Conservation (phyloP, 2,329 filamentous ascomycete species). For the Claviceps humidiphila region DNA sequence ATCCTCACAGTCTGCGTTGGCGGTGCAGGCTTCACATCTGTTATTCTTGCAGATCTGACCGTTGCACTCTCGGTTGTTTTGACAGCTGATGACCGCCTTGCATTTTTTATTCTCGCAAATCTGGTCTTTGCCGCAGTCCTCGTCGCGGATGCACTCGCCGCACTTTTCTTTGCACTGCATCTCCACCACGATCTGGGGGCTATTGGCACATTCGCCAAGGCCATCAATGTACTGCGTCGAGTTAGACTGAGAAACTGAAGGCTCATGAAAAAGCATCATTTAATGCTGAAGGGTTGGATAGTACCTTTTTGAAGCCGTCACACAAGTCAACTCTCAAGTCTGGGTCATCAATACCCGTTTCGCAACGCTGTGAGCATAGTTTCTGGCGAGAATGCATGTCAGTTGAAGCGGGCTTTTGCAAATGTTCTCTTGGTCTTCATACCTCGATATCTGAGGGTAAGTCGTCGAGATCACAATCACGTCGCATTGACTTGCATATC, state of each 20-base stretch:
- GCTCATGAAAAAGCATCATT: not conserved
- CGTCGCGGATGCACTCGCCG: conserved; percentile 2
- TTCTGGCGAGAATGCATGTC: not conserved
- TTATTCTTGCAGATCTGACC: conserved; percentile 4
- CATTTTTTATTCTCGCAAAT: conserved; percentile 3
- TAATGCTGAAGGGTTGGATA: not conserved
- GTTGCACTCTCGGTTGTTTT: conserved; percentile 6
- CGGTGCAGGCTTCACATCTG: conserved; percentile 4
- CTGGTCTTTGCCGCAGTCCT: conserved; percentile 3
- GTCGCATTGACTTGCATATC: conserved; percentile 4
- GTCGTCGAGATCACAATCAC: conserved; percentile 2
- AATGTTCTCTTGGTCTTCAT: not conserved
- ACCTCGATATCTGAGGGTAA: conserved; percentile 5
- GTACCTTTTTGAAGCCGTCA: conserved; percentile 5
- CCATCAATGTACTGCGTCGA: conserved; percentile 1
- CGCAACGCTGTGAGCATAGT: conserved; percentile 3
- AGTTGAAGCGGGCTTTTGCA: not conserved
- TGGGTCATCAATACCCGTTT: conserved; percentile 3
- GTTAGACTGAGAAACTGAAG: not conserved
- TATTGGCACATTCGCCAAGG: conserved; percentile 6
- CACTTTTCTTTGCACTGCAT: conserved; percentile 5
- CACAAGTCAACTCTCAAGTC: conserved; percentile 2
- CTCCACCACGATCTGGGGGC: not conserved
- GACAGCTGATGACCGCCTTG: conserved; percentile 1
- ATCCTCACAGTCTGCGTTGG: conserved; percentile 2